Base-by-base conservation (phyloP, 306 rosid genomes). In the Citrullus mucosospermus region DNA sequence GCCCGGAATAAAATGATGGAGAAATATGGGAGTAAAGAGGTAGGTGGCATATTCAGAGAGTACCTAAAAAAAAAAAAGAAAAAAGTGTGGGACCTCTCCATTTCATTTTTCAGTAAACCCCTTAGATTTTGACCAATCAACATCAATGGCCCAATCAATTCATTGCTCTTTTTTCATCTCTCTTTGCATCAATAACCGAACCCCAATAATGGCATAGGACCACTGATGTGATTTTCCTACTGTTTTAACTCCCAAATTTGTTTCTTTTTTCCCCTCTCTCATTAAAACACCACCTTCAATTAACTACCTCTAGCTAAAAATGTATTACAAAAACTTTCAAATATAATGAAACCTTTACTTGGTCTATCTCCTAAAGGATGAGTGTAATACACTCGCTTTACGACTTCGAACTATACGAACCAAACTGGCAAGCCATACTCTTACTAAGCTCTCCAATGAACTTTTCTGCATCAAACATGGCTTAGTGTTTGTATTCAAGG, bases 151-250 rank as follows among this genome's bases (percentile, higher is more conserved):
- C 74, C 54, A 67, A 67, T 8, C 46, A 43, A 34, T 65, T 65
- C 71, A 34, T 65, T 34, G 13, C 39, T 46, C 76, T 46, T 13
- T 41, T 67, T 22, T 69, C 11, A 10, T 18, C 4, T 17, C 48
- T 41, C 25, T 55, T 25, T 55, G 54, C 25, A 65, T 65, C 38
- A 30, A 44, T 43, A 62, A 32, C 5, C 72, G 18, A 66, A 36
- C 50, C 48, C 72, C 72, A 67, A 67, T 70, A 70, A 70, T 70
- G 76, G 20, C 55, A 32, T 69, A 43, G 75, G 75, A 69, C 55
- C 51, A 66, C 14, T 38, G 51, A 17, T 66, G 51, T 66, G 73
- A 18, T 66, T 39, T 39, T 38, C 73, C 73, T 17, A 69, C 76
- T 44, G 56, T 25, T 70, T 46, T 44, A 20, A 10, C 57, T 43